Percentiles rank a stretch among this genome's conserved stretches.
These are phyloP conservation scores for Seiridium cupressi DNA, from an alignment of 2,329 filamentous ascomycete species.

Conservation along the genomic window DNA sequence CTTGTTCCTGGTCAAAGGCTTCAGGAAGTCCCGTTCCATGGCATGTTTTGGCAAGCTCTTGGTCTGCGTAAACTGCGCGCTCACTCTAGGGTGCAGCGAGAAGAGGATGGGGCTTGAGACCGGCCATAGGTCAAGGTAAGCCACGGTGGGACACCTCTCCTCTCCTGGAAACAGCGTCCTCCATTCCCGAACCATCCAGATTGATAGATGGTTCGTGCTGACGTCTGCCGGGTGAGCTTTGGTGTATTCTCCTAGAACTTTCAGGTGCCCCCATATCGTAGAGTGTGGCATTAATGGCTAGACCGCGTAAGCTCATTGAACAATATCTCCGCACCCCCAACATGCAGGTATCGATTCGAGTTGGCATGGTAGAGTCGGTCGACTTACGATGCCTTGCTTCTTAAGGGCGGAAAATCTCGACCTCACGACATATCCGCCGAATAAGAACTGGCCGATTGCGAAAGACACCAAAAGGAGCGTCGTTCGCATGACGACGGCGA, in stretches of 20 bases:
- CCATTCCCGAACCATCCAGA: constrained; percentile 21
- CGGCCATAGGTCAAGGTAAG: constrained; percentile 28
- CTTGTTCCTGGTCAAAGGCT: constrained; percentile 23
- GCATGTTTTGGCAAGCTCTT: not conserved
- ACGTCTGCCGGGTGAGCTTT: constrained; percentile 20
- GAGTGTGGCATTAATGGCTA: constrained; percentile 27
- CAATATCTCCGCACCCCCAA: too few species aligned
- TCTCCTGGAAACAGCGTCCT: constrained; percentile 22
- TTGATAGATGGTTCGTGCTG: constrained; percentile 22
- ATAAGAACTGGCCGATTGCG: not conserved
- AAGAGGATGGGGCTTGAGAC: constrained; percentile 6
- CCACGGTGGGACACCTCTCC: constrained; percentile 20
- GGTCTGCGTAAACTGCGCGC: not conserved
- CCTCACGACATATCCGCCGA: not conserved
- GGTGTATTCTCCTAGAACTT: constrained; percentile 21
- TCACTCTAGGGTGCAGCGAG: not conserved
- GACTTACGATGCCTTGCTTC: not conserved
- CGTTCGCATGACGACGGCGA: not conserved
- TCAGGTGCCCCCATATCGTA: constrained; percentile 21
- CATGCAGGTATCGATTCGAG: too few species aligned
- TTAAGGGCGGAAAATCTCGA: not conserved
- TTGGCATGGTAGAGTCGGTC: not conserved
- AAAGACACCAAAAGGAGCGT: not conserved
- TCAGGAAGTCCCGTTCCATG: not conserved
- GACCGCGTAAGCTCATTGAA: too few species aligned